Percentiles rank a stretch among this genome's conserved stretches.
phyloP scores from a whole-genome alignment of 192 early-diverging fungal species.

The Entomortierella beljakovae region DNA sequence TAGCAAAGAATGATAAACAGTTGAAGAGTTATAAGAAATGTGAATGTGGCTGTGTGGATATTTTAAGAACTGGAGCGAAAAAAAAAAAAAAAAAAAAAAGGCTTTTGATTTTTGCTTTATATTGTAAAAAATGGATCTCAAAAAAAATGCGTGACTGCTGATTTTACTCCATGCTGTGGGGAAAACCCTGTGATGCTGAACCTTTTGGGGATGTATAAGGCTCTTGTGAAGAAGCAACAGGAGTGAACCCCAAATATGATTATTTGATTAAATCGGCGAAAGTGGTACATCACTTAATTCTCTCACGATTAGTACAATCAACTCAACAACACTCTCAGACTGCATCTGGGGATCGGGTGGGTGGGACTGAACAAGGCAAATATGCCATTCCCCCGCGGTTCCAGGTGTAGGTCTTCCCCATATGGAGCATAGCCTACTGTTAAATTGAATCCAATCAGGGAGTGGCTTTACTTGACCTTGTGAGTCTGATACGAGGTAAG shows the following conservation, averaged over 20 bases:
- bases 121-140: too few species aligned
- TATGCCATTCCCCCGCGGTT: conserved; percentile 20
- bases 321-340: not conserved
- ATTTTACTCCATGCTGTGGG: too few species aligned
- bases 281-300: conserved; percentile 8
- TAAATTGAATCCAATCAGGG: conserved; percentile 38
- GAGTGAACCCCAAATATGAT: too few species aligned
- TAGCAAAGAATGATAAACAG: not conserved
- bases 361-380: conserved; percentile 10
- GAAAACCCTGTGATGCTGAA: too few species aligned
- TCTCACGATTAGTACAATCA: conserved; percentile 11
- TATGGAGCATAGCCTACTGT: conserved; percentile 17
- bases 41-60: not conserved
- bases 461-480: too few species aligned
- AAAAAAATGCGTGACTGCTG: too few species aligned
- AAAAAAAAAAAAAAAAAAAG: conserved; percentile 1
- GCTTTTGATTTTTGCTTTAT: not conserved
- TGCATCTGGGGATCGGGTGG: not conserved
- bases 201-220: too few species aligned
- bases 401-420: conserved; percentile 17
- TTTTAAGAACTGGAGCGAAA: not conserved
- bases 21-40: not conserved
- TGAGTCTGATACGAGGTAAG: too few species aligned
- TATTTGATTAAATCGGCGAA: too few species aligned
- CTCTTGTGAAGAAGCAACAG: too few species aligned